A percentile compares a stretch with the other conserved stretches of the same genome.
Conservation (phyloP, 176 grass and related monocot species). For the Oryza australiensis region DNA sequence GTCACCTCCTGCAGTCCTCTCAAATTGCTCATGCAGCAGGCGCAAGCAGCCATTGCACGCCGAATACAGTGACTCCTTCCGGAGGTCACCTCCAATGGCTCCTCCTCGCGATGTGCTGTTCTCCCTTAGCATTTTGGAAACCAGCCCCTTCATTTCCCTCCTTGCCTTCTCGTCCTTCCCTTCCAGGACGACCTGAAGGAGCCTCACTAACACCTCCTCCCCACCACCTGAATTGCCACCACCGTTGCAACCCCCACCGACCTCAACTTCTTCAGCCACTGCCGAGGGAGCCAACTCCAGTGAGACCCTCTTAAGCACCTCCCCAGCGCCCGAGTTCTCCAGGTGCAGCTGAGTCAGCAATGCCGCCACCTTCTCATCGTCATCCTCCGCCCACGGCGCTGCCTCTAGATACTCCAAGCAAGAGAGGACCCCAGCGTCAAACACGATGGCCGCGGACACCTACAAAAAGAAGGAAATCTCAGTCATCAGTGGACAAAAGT, state of each 20-base stretch:
- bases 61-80: constrained; percentile 89
- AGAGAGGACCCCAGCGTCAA: constrained; percentile 83
- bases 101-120: constrained; percentile 56
- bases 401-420: constrained; percentile 86
- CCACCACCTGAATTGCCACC: constrained; percentile 40
- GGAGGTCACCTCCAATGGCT: constrained; percentile 63
- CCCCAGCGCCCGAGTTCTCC: constrained; percentile 72
- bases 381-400: constrained; percentile 84
- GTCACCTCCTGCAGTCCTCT: constrained; percentile 48
- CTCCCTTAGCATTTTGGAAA: constrained; percentile 98
- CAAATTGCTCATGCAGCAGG: constrained; percentile 69
- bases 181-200: constrained; percentile 91
- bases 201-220: constrained; percentile 83
- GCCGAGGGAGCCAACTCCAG: constrained; percentile 60
- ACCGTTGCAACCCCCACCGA: constrained; percentile 36
- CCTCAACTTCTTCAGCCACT: constrained; percentile 46
- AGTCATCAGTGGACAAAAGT: constrained; percentile 7
- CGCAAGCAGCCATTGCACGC: constrained; percentile 78
- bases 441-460: constrained; percentile 83
- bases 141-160: constrained; percentile 95
- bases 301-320: constrained; percentile 93
- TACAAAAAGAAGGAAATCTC: constrained; percentile 22
- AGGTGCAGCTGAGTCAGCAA: constrained; percentile 86
- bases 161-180: constrained; percentile 97
- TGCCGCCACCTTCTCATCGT: constrained; percentile 89